phyloP scores from a whole-genome alignment of 2,329 filamentous ascomycete species.

The Dothiorella sarmentorum region DNA sequence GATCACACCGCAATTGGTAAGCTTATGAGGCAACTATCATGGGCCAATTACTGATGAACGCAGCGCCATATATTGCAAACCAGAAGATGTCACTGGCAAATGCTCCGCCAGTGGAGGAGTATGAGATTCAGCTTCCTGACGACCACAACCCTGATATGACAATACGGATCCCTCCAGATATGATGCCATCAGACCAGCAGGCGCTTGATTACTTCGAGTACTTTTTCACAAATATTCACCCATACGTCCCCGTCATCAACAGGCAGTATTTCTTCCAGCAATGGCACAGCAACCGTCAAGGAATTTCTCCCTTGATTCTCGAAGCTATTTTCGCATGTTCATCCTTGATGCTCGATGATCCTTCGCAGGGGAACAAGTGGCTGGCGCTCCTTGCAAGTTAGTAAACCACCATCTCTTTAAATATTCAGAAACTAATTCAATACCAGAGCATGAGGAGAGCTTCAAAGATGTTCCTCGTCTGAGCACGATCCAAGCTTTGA shows the following conservation, averaged over 20 bases:
- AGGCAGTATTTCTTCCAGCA: conserved; percentile 80
- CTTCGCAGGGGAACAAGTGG: conserved; percentile 85
- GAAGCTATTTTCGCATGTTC: conserved; percentile 91
- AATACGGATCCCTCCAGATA: conserved; percentile 82
- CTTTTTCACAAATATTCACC: conserved; percentile 86
- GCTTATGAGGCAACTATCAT: conserved; percentile 27
- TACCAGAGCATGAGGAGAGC: conserved; percentile 76
- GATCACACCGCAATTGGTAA: conserved; percentile 81
- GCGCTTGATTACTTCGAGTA: conserved; percentile 82
- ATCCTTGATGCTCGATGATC: conserved; percentile 77
- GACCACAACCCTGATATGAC: conserved; percentile 68
- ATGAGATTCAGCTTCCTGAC: conserved; percentile 66
- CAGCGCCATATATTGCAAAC: conserved; percentile 79
- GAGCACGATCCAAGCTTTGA: conserved; percentile 85
- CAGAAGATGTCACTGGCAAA: conserved; percentile 56
- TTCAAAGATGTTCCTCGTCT: conserved; percentile 90
- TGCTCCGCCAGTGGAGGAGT: conserved; percentile 66
- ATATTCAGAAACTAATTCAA: conserved; percentile 22
- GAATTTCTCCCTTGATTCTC: conserved; percentile 82
- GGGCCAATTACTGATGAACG: conserved; percentile 20
- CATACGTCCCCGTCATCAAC: conserved; percentile 87
- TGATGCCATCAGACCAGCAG: conserved; percentile 87
- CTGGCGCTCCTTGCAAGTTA: conserved; percentile 81
- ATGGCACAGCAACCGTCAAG: conserved; percentile 78
- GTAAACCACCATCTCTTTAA: conserved; percentile 27